These are phyloP conservation scores for Cenchrus fungigraminus DNA, from an alignment of 176 grass and related monocot genomes.

Conservation along the genomic window DNA sequence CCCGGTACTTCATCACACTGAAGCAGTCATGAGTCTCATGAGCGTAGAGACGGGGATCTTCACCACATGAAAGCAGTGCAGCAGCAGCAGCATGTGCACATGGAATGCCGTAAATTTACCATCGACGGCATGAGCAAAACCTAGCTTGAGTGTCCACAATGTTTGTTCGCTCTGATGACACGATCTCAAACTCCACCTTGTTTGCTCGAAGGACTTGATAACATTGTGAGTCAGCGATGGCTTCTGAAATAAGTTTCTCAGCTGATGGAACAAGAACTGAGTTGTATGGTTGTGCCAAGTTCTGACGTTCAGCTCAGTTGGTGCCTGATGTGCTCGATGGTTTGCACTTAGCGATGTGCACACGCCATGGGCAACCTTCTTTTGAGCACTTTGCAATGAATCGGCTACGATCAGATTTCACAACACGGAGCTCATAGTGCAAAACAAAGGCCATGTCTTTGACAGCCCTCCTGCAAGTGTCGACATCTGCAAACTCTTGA, in stretches of 20 bases:
- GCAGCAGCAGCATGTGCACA: constrained; percentile 90
- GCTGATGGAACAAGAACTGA: constrained; percentile 88
- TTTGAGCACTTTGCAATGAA: constrained; percentile 93
- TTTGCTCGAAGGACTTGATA: constrained; percentile 98
- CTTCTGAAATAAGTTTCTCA: constrained; percentile 89
- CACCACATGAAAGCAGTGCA: constrained; percentile 85
- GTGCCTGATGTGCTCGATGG: constrained; percentile 81
- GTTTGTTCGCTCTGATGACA: constrained; percentile 93
- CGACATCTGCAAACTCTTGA: constrained; percentile 90
- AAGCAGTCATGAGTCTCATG: constrained; percentile 68
- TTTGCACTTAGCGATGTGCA: constrained; percentile 93
- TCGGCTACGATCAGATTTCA: constrained; percentile 91
- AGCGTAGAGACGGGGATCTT: constrained; percentile 71
- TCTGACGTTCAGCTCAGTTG: constrained; percentile 74
- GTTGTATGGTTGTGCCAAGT: constrained; percentile 63
- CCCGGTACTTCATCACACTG: constrained; percentile 75
- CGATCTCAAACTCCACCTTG: constrained; percentile 99
- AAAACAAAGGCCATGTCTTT: constrained; percentile 97
- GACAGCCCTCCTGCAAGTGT: constrained; percentile 67
- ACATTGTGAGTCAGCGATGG: constrained; percentile 76
- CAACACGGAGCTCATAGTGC: constrained; percentile 87
- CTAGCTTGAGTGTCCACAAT: constrained; percentile 90
- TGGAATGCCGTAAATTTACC: constrained; percentile 94
- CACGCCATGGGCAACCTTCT: constrained; percentile 86
- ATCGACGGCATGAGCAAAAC: constrained; percentile 83